Conservation (phyloP, 805 yeast species). For the Limtongozyma cylindracea region DNA sequence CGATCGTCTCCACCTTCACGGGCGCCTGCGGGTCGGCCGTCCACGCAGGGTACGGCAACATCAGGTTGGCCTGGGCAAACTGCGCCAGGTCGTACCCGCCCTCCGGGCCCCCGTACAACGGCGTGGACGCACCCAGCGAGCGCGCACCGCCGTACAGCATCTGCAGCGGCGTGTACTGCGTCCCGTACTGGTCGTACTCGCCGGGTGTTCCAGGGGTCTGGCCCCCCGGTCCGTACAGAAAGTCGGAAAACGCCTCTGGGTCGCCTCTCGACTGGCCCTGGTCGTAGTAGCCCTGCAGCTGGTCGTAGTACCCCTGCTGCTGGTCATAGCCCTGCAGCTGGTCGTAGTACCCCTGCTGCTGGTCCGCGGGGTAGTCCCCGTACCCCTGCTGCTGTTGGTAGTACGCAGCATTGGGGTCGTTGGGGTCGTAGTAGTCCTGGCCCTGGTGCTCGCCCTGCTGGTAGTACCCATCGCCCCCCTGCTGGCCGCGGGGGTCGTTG, state of each 20-base stretch:
- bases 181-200: constrained; percentile 39
- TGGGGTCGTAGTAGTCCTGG: constrained; percentile 16
- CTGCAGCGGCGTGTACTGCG: constrained; percentile 67
- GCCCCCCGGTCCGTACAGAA: constrained; percentile 31
- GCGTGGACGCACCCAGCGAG: constrained; percentile 87
- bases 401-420: constrained; percentile 11
- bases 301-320: constrained; percentile 23
- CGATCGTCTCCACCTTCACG: constrained; percentile 58
- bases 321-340: constrained; percentile 18
- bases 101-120: constrained; percentile 43
- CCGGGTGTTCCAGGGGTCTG: constrained; percentile 32
- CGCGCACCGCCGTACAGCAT: constrained; percentile 64
- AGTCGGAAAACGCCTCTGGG: constrained; percentile 43
- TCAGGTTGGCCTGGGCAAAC: constrained; percentile 47
- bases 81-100: constrained; percentile 31
- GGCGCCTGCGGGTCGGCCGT: constrained; percentile 88
- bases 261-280: constrained; percentile 19
- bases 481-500: too few relatives aligned
- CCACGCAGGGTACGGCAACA: constrained; percentile 98
- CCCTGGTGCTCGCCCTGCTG: too few relatives aligned
- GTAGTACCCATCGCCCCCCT: too few relatives aligned
- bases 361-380: constrained; percentile 9
- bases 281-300: constrained; percentile 16
- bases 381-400: constrained; percentile 16
- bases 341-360: constrained; percentile 24